These are phyloP conservation scores for Myriosclerotinia curreyana DNA, from an alignment of 2,329 filamentous ascomycete species.

Conservation along the genomic window DNA sequence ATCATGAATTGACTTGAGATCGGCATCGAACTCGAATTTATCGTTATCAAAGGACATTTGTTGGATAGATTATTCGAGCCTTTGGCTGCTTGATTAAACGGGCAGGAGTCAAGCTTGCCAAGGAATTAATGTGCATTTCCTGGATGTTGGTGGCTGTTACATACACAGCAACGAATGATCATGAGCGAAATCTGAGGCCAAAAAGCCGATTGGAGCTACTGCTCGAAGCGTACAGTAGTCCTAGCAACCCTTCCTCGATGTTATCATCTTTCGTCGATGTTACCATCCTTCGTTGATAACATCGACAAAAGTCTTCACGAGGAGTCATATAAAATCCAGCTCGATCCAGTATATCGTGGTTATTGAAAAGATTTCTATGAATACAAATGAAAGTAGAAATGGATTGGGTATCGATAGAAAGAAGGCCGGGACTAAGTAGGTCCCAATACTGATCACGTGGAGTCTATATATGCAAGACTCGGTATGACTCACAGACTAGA, in stretches of 20 bases:
- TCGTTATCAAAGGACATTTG: background rate
- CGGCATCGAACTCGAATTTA: background rate
- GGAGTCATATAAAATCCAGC: too few relatives aligned
- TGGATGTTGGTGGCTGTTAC: background rate
- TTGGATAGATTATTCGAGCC: background rate
- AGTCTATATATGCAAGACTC: background rate
- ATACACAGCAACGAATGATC: background rate
- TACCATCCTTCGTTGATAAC: background rate
- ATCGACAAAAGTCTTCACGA: background rate
- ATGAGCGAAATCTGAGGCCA: background rate
- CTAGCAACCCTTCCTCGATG: too few relatives aligned
- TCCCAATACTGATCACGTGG: background rate
- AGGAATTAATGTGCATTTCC: background rate
- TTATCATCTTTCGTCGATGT: too few relatives aligned
- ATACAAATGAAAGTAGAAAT: background rate
- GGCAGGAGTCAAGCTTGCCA: slow-evolving; percentile 7
- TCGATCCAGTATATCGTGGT: background rate
- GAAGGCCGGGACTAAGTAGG: background rate
- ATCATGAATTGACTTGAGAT: background rate
- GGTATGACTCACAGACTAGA: background rate
- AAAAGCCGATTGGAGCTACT: background rate
- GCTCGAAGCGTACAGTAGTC: background rate
- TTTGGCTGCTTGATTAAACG: background rate
- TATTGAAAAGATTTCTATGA: too few relatives aligned
- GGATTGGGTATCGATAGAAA: background rate